Base-by-base conservation (phyloP, 2,329 filamentous ascomycete genomes). In the Lecanicillium sp. region DNA sequence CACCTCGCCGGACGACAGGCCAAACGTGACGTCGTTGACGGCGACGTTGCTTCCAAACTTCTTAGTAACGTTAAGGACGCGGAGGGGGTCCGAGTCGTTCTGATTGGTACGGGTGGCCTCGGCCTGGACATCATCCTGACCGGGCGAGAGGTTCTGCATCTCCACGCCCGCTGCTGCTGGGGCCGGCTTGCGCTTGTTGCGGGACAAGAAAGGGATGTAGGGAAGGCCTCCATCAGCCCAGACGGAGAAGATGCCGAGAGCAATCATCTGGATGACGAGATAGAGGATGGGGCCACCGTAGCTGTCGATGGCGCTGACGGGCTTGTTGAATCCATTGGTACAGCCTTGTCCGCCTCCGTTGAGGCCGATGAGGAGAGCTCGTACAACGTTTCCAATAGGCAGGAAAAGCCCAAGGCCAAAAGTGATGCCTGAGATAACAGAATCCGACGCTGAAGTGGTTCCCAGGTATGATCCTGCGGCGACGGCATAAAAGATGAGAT, bases 211-310 rank as follows among this genome's bases (percentile, higher is more conserved):
- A 10, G 41, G 15, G n/a, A 36, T 44, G 15, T 26, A 36, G 7
- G 55, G 46, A 27, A 55, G 30, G 7, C 86, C 87, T 42, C 83
- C 85, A 58, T 95, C 89, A 60, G 82, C 78, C 81, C 83, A 90
- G 7, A 94, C 70, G 0, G 94, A 72, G 17, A 87, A 62, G 0
- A 73, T 67, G 54, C 90, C 86, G 1, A 90, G 71, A 12, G 85
- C 50, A 15, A 85, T 63, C 0, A 79, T 77, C 59, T 95, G 89
- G 0, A 88, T 38, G 41, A 86, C 73, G 1, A 94, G 75, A 61
- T 91, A 94, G 0, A 90, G 66, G 24, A 94, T 89, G 0, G 87
- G 87, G 0, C 86, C 87, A 24, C 89, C 89, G 56, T 89, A 95
- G 12, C 37, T 52, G 14, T 84, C 75, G 1, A 75, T 75, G 17